These are phyloP conservation scores for Entomortierella beljakovae DNA, from an alignment of 192 early-diverging fungal species.

Conservation along the genomic window DNA sequence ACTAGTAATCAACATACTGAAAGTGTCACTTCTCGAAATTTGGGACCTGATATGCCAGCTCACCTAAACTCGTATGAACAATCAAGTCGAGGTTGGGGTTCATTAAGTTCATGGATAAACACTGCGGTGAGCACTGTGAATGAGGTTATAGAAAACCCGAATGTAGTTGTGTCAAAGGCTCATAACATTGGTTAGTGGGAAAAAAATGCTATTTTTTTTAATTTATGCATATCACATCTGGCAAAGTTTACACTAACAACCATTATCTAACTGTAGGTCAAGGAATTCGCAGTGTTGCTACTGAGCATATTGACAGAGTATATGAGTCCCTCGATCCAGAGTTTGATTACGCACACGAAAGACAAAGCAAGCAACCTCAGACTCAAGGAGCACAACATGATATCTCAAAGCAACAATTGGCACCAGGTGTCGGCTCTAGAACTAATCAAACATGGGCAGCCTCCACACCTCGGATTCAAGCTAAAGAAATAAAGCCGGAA, in stretches of 20 bases:
- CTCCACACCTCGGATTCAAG: background rate
- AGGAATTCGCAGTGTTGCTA: slow-evolving; percentile 43
- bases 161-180: slow-evolving; percentile 42
- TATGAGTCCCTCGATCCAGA: slow-evolving; percentile 51
- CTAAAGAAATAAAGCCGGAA: background rate
- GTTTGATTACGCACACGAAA: slow-evolving; percentile 41
- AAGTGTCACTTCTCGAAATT: no score
- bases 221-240: no score
- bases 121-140: slow-evolving; percentile 47
- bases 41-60: background rate
- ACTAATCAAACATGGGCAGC: background rate
- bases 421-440: background rate
- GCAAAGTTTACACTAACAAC: background rate
- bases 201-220: no score
- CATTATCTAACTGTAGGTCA: slow-evolving; percentile 11
- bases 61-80: background rate
- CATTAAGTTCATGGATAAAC: slow-evolving; percentile 46
- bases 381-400: background rate
- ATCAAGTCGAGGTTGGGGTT: slow-evolving; percentile 28
- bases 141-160: slow-evolving; percentile 49
- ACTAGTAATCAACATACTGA: background rate
- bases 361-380: slow-evolving; percentile 10
- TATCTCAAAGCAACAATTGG: background rate
- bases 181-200: slow-evolving; percentile 26
- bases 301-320: slow-evolving; percentile 47